Percentiles rank a stretch among this genome's conserved stretches.
Conservation (phyloP, 2,329 filamentous ascomycete species). For the Pestalotiopsis sp. region DNA sequence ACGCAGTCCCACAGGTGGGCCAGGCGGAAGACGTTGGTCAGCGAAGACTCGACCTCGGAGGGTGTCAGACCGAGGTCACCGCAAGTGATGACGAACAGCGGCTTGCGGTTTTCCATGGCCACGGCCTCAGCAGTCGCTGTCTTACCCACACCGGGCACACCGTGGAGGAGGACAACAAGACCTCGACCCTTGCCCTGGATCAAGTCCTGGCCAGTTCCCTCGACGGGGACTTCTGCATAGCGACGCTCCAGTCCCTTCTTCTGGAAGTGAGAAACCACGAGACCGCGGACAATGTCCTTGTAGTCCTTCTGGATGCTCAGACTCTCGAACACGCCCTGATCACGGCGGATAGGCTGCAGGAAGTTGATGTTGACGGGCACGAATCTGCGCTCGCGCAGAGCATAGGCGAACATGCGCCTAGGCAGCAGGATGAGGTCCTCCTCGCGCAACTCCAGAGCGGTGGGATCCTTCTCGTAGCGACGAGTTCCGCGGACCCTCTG, state of each 20-base stretch:
- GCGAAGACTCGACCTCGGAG: conserved; percentile 39
- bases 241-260: conserved; percentile 39
- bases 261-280: conserved; percentile 44
- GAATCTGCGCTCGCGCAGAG: conserved; percentile 41
- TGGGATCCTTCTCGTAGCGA: conserved; percentile 34
- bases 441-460: conserved; percentile 25
- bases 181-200: conserved; percentile 48
- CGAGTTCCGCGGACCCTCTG: conserved; percentile 37
- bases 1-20: conserved; percentile 36
- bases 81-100: conserved; percentile 51
- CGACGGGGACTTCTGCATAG: conserved; percentile 28
- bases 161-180: conserved; percentile 47
- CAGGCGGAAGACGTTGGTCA: conserved; percentile 45
- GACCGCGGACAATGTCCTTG: conserved; percentile 41
- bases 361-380: conserved; percentile 38
- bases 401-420: conserved; percentile 44
- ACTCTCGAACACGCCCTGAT: conserved; percentile 38
- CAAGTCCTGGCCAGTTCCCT: conserved; percentile 38
- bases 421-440: conserved; percentile 38
- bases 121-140: conserved; percentile 49
- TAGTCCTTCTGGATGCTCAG: conserved; percentile 42
- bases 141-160: conserved; percentile 51
- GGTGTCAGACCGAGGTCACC: conserved; percentile 49
- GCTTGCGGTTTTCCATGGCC: conserved; percentile 43
- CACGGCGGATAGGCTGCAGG: conserved; percentile 36